Evolutionary conservation across 116 monocot genomes (phyloP).

Genomic region (Cymodocea nodosa): DNA sequence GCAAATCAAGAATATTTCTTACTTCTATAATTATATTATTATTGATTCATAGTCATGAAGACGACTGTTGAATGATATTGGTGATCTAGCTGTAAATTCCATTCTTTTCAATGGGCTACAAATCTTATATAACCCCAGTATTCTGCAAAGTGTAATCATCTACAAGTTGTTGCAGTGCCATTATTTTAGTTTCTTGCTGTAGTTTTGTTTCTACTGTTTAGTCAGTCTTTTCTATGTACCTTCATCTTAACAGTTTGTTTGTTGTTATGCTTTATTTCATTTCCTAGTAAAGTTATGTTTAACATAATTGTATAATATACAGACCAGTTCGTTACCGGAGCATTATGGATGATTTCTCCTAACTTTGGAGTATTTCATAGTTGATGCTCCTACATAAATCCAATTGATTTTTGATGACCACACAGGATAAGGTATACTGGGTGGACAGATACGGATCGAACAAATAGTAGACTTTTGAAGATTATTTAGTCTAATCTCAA

Average conservation of each 20-base stretch:
- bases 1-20: background rate
- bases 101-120: background rate
- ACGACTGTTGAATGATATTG: background rate
- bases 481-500: too few species aligned
- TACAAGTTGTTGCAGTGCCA: too few species aligned
- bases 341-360: slow-evolving; percentile 42
- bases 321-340: slow-evolving; percentile 16
- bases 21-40: background rate
- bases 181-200: background rate
- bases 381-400: slow-evolving; percentile 44
- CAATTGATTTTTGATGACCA: slow-evolving; percentile 54
- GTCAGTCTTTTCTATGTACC: background rate
- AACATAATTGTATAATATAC: background rate
- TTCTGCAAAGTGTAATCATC: too few species aligned
- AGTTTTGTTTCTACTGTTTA: background rate
- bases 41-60: background rate
- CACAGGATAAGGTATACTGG: slow-evolving; percentile 32
- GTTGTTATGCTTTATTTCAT: background rate
- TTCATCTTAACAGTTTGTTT: background rate
- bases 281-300: background rate
- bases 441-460: slow-evolving; percentile 82
- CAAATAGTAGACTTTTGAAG: slow-evolving; percentile 3
- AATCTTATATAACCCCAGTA: too few species aligned
- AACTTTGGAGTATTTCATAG: slow-evolving; percentile 38
- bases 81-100: background rate